Evolutionary conservation across 2,329 filamentous ascomycete species (phyloP), one percentile per base, ranked within the genome.

Genomic region (Acrocalymma vagum): DNA sequence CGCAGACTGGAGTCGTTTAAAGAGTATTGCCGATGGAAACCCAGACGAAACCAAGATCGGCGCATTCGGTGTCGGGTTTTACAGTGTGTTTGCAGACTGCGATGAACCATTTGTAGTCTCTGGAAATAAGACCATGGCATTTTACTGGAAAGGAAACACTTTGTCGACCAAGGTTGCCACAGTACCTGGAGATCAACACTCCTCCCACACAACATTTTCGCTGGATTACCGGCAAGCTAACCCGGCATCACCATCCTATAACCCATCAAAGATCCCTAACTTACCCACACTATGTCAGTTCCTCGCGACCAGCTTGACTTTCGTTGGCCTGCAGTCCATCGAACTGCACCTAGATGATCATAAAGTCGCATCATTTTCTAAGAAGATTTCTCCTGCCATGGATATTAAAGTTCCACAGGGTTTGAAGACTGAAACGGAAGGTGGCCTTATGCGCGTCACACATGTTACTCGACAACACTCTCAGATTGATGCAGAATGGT

Each of bases 91-190:
- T 68, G 90, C 94, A 48, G 94, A 99, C 67, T 99, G 93, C 67
- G 95, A 99, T 71, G 91, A 96, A 58, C 94, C 94, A 0, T 97
- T 99, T 63, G 88, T 99, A 52, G 94, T 90, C 54, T 97, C 93
- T 1, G 94, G 94, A 1, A 83, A 81, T 48, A 86, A 95, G 71
- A 92, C 91, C 24, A 96, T 99, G 90, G 93, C 93, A 0, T 99
- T 99, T 65, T 99, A 96, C 75, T 99, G 94, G 95, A 97, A 96
- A 70, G 92, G 88, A n/a, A 97, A 97, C 68, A 90, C 90, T 5
- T 80, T 99, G 2, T 97, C 96, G 67, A 99, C 95, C 16, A 87
- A 92, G 58, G 89, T 90, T 55, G 79, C 94, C 15, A 84, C 85
- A 53, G 73, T 96, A 6, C 84, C 87, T 2, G 77, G 83, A 29